Percentiles rank a stretch among this genome's conserved stretches.
Evolutionary conservation across 352 stramenopile genomes (phyloP).

Genomic region (Phytophthora multivora): DNA sequence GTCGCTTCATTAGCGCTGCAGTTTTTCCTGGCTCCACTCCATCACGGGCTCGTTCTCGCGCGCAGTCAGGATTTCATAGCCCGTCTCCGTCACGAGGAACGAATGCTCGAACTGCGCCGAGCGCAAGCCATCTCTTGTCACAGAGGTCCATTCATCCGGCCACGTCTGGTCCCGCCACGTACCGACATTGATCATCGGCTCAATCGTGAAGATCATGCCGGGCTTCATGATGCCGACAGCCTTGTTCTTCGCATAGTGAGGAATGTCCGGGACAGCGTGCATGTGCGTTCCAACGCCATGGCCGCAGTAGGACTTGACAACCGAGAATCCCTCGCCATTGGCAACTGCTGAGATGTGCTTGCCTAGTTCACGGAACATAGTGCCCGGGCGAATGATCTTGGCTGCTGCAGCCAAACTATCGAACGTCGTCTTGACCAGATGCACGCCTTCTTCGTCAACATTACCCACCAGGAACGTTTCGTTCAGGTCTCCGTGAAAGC

Average conservation of each 20-base stretch:
- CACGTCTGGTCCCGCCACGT: constrained; percentile 91
- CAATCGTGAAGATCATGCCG: constrained; percentile 98
- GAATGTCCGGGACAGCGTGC: constrained; percentile 96
- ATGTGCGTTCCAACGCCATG: constrained; percentile 98
- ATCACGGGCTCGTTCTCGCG: constrained; percentile 85
- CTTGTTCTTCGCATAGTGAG: constrained; percentile 99
- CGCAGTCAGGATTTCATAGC: constrained; percentile 96
- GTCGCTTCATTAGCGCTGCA: constrained; percentile 53
- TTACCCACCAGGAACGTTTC: constrained; percentile 98
- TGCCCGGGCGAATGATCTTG: constrained; percentile 92
- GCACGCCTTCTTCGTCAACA: constrained; percentile 91
- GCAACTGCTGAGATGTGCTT: constrained; percentile 92
- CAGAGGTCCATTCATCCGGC: constrained; percentile 98
- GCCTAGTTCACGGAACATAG: constrained; percentile 95
- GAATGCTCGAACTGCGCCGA: constrained; percentile 98
- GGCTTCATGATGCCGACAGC: constrained; percentile 96
- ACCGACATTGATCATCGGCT: constrained; percentile 99
- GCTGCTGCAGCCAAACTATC: constrained; percentile 90
- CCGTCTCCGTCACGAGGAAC: constrained; percentile 97
- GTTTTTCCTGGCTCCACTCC: constrained; percentile 76
- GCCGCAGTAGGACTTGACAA: constrained; percentile 97
- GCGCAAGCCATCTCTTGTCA: constrained; percentile 94
- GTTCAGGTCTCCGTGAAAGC: constrained; percentile 98
- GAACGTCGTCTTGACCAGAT: constrained; percentile 95
- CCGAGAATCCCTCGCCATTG: constrained; percentile 84